Base-by-base conservation (phyloP, 2,329 filamentous ascomycete genomes). In the Westerdykella aurantiaca region DNA sequence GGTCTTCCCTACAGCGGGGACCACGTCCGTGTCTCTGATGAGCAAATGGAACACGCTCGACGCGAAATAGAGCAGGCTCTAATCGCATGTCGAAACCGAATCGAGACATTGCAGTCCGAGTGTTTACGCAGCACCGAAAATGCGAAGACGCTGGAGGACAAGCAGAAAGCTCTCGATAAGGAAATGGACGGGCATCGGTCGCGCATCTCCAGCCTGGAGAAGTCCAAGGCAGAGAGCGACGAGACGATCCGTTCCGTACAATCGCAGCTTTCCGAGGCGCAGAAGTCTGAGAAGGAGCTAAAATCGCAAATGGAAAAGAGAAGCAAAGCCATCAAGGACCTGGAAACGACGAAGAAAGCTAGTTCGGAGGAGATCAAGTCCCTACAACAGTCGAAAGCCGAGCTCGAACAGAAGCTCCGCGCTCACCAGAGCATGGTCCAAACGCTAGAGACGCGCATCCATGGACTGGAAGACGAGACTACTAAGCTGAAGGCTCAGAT, bases 31-130 rank as follows among this genome's bases (percentile, higher is more conserved):
- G 65, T 63, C 1, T 56, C 57, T 7, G 60, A 67, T 31, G 60
- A 58, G 34, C 61, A 63, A 11, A 48, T 68, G 31, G 61, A 66
- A 45, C 58, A 55, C 37, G 65, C 64, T 18, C 67, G 67, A 43
- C 58, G 55, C 21, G 63, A 66, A 44, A 67, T 64, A 4, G 61
- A 67, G 18, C 61, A 58, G 39, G 65, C 65, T 14, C 58, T 68
- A n/a, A 43, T 58, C 21, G 53, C 58, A 12, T 67, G 64, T 44
- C 60, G 64, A 21, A 55, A 46, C 31, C 54, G 64, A n/a, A 67
- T 68, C 18, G 53, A 56, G 35, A 50, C 60, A 18, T 46, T 68
- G 37, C 62, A 64, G 43, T 48, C 52, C 9, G 62, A 65, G 38
- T 65, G 59, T 42, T 39, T 47, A 21, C 57, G 53, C 34, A 57